Base-by-base conservation (phyloP, 768 basidiomycete species). In the Rhodotorula babjevae region DNA sequence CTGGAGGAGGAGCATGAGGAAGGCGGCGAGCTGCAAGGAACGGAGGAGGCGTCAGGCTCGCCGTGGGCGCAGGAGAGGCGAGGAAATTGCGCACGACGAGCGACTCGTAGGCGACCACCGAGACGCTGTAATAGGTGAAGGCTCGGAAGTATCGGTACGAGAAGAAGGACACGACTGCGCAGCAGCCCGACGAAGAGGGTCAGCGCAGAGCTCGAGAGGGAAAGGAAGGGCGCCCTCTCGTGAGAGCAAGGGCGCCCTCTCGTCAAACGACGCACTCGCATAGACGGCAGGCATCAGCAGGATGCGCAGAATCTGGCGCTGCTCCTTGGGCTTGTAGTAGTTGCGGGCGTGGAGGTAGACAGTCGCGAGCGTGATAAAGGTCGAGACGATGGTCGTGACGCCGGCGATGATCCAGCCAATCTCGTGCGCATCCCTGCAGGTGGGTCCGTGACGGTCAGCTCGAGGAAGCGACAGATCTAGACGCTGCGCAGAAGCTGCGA, bases 91-190 rank as follows among this genome's bases (percentile, higher is more conserved):
- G 40, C 33, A 71, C 69, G 55, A 73, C 69, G n/a, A 77, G 58
- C 0, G 72, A 58, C 60, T 78, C 77, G 58, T 76, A 78, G 9
- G 61, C 64, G n/a, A 68, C 60, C 19, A 74, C 68, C 10, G 69
- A 59, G 9, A 76, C 64, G 19, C 61, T 50, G 65, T 74, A 77
- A 46, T 77, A 80, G 55, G 86, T 90, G 78, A 90, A 93, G 68
- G 85, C 82, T 52, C 90, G 86, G 83, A 90, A 93, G 82, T 83
- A 93, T 2, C 92, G 87, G 77, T 91, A 94, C 40, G 90, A 90
- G 76, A 90, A 86, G 83, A 93, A 94, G 2, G 90, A 91, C 61
- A 93, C 86, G 73, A 92, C 82, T 40, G 88, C 88, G 79, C n/a
- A n/a, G n/a, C n/a, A n/a, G n/a, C n/a, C n/a, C 90, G 92, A 4